Base-by-base conservation (phyloP, 23 red algal species). In the Agarophyton chilense region DNA sequence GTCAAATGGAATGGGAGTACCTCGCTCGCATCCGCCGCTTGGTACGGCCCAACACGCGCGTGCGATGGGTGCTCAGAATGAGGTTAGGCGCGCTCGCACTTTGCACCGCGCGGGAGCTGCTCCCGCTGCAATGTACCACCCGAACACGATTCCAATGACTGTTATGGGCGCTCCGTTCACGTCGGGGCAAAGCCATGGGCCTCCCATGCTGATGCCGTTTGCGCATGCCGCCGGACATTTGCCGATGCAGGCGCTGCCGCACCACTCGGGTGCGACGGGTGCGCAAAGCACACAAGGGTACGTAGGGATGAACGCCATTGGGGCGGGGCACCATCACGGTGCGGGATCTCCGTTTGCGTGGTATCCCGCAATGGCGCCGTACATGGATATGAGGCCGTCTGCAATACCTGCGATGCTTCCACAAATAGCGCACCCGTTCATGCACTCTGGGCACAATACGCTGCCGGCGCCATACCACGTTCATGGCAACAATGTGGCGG, bases 341-440 rank as follows among this genome's bases (percentile, higher is more conserved):
- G 32, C 34, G 21, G 44, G 73, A 35, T 33, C 44, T 19, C 73
- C 73, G 2, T 78, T 78, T 32, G 56, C 67, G 11, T 74, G 58
- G 35, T 88, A 88, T 57, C 83, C 83, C 19, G 44, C 65, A 2
- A 60, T 88, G 63, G 22, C 44, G 7, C 83, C 64, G 63, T 88
- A 88, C 50, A 35, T 88, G 64, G 83, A 76, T 29, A 53, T 88
- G 14, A 38, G 83, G 61, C 46, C 58, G 12, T 34, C 78, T 10
- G 22, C 50, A 18, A 29, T 64, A 22, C 78, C 53, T 36, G 6
- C 40, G 4, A 38, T 50, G 50, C 34, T 88, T 32, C 83, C 64
- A 25, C 83, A 72, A 10, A 51, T 88, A 67, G 11, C 32, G 0
- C 83, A 88, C 43, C 25, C 83, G 10, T 35, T 77, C 17, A 44